Percentiles rank a stretch among this genome's conserved stretches.
Evolutionary conservation across 495 filamentous ascomycete species (phyloP).

Genomic region (Trichoderma asperelloides): DNA sequence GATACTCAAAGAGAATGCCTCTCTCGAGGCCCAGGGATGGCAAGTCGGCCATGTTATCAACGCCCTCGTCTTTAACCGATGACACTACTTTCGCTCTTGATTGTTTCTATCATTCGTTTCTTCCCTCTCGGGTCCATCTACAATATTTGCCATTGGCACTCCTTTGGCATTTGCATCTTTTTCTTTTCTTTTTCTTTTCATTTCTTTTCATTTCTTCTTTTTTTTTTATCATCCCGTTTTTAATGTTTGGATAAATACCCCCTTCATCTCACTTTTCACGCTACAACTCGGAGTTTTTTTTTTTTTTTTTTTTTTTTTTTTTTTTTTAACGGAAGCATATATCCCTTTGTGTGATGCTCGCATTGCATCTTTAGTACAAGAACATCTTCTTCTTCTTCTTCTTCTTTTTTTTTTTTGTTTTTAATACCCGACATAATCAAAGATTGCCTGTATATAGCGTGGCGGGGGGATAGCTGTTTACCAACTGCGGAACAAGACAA

Average conservation of each 20-base stretch:
- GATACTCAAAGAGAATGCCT: constrained; percentile 57
- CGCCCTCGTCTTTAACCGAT: constrained; percentile 58
- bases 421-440: neutral
- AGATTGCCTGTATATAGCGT: neutral
- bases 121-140: neutral
- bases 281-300: neutral
- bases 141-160: too few relatives aligned
- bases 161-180: neutral
- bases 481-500: too few relatives aligned
- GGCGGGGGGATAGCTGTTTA: neutral
- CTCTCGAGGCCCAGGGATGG: constrained; percentile 65
- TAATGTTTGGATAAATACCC: too few relatives aligned
- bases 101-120: neutral
- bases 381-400: neutral
- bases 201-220: neutral
- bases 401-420: neutral
- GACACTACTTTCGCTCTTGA: constrained; percentile 15
- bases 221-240: neutral
- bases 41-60: constrained; percentile 68
- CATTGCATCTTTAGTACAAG: too few relatives aligned
- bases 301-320: too few relatives aligned
- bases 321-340: neutral
- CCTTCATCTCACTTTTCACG: neutral
- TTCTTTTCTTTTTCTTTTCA: neutral
- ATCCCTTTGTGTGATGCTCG: neutral